Evolutionary conservation across 2,329 filamentous ascomycete genomes (phyloP), one percentile per base, ranked within the genome.

Genomic region (Cladosporium austrohemisphaericum): DNA sequence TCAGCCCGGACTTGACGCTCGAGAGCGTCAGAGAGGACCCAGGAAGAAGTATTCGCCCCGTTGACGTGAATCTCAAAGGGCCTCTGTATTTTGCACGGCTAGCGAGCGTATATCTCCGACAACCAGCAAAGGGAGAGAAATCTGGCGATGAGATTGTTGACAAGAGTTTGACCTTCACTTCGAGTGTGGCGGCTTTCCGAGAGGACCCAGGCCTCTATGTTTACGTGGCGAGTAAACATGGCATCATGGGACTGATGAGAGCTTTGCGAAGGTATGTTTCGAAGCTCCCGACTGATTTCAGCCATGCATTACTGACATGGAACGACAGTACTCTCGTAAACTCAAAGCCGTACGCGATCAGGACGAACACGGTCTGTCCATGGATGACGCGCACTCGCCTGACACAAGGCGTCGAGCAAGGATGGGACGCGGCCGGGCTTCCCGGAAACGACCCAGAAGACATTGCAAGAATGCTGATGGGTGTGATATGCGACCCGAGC

Each of bases 201-300:
- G 72, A 76, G 29, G 68, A 70, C 4, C 73, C 75, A 0, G 73
- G 72, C 0, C 58, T 77, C 1, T 71, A 71, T 41, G 64, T 75
- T 19, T 77, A 79, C 54, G 68, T 70, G 3, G 64, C 74, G 0
- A 65, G 69, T 5, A 77, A 78, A 55, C 75, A 78, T 52, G 75
- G 72, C n/a, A 68, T 78, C 0, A 64, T 75, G 22, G 76, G 76
- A 0, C 61, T 77, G 5, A 73, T 77, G 68, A 66, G 75, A 18
- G 68, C 70, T 14, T 60, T 78, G 22, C 65, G 71, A 28, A 58
- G 57, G 45, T 71, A 64, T 25, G 56, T 54, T 7, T 5, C 8
- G 9, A 19, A 14, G n/a, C n/a, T n/a, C n/a, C n/a, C n/a, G n/a
- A n/a, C n/a, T n/a, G n/a, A n/a, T n/a, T n/a, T n/a, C n/a, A n/a